Evolutionary conservation across 1,284 basidiomycete species (phyloP), one percentile per base, ranked within the genome.

Genomic region (Sphaerobolus stellatus): DNA sequence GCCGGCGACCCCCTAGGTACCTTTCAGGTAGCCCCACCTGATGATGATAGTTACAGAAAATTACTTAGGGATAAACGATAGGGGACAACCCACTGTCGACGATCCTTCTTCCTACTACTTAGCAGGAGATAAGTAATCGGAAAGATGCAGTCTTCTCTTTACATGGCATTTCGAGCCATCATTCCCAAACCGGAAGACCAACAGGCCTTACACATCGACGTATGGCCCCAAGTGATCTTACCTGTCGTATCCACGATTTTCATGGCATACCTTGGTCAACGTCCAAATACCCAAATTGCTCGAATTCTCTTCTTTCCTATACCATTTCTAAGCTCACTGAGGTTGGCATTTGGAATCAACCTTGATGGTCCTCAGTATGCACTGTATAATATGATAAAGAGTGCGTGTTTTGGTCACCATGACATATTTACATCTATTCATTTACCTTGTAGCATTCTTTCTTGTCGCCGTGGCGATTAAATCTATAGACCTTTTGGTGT

Each of bases 171-270:
- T 22, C 7, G 50, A 27, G n/a, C 25, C 28, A 13, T 43, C 29
- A 43, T 51, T 25, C 50, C 50, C 9, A 38, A 38, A 34, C 36
- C 9, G 16, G 34, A 51, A 29, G 50, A 51, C 18, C 20, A 38
- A 20, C 46, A 46, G n/a, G 38, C 51, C n/a, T 27, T 56, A 11
- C 34, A 51, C 45, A 7, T 14, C 3, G 24, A 43, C 16, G 43
- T 38, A 43, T 51, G 50, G 50, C 75, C 76, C 16, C 70, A 74
- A 29, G 75, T 81, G 18, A 58, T 84, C n/a, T 59, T 76, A 3
- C 82, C 79, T 58, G 71, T 81, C 53, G 56, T 81, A 5, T 86
- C 86, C 0, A 81, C 83, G 61, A 61, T 86, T 36, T 18, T 36
- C 18, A 36, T 36, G 33, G 33, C 13, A 11, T 36, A 36, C 18